phyloP scores from a whole-genome alignment of 495 filamentous ascomycete species.

The Trichoderma reesei region DNA sequence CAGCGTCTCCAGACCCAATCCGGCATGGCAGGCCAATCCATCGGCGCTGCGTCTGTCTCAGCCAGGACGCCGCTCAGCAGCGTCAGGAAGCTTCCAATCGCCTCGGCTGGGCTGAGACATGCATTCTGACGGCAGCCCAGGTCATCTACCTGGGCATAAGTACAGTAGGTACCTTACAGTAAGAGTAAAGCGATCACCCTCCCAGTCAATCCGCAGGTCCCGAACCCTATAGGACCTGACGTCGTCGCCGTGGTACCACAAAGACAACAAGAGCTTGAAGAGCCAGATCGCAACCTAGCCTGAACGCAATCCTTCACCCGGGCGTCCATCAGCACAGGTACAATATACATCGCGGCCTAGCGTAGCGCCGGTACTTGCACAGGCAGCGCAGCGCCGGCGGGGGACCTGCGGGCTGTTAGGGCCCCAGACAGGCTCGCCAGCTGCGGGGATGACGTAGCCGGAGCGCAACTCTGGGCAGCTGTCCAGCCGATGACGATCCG shows the following conservation, averaged over 20 bases:
- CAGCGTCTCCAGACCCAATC: neutral
- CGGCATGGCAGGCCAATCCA: neutral
- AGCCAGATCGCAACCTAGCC: no score
- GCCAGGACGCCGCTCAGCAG: neutral
- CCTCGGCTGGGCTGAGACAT: neutral
- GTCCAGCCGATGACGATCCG: slow-evolving; percentile 7
- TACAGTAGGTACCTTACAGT: neutral
- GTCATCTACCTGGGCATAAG: neutral
- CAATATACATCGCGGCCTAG: neutral
- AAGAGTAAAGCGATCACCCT: neutral
- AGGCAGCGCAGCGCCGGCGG: neutral
- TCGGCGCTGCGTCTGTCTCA: neutral
- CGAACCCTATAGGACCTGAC: neutral
- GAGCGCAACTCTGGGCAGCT: neutral
- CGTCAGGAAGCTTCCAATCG: neutral
- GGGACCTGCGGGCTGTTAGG: neutral
- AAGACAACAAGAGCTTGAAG: no score
- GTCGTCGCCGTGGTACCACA: neutral
- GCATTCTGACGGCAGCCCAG: neutral
- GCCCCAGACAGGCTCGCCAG: slow-evolving; percentile 1
- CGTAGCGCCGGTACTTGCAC: neutral
- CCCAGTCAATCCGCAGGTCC: neutral
- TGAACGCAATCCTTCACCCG: no score
- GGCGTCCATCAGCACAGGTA: no score
- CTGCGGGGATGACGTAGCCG: slow-evolving; percentile 12